Conservation (phyloP, 1,284 basidiomycete genomes). For the Trametes hirsuta region DNA sequence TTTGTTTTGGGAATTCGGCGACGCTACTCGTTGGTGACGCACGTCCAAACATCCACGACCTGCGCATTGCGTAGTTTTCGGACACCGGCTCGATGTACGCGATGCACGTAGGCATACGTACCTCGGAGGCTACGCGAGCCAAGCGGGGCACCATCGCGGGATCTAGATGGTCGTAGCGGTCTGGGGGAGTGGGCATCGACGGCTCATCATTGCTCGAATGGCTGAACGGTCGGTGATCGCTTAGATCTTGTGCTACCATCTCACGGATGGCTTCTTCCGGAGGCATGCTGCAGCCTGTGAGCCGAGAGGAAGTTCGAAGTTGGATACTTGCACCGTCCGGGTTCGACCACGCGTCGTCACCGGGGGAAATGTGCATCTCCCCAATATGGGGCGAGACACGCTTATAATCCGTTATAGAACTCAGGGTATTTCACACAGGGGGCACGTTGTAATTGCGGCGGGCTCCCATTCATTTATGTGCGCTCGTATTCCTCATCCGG, state of each 20-base stretch:
- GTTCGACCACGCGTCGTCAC: background rate
- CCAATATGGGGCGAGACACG: background rate
- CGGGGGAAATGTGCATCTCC: background rate
- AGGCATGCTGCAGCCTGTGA: background rate
- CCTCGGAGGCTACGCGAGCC: background rate
- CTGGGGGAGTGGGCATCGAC: background rate
- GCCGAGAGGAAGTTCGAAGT: background rate
- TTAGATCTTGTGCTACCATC: background rate
- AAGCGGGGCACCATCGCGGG: background rate
- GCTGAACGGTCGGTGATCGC: background rate
- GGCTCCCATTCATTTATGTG: background rate
- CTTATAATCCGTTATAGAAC: background rate
- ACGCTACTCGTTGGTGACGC: too few species aligned
- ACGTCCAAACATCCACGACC: too few species aligned
- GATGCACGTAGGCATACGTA: background rate
- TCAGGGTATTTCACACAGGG: background rate
- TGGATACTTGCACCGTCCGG: background rate
- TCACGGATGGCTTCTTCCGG: background rate
- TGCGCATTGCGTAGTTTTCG: too few species aligned
- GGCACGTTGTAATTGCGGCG: background rate
- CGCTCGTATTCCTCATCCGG: background rate
- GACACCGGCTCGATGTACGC: background rate
- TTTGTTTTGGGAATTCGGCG: too few species aligned
- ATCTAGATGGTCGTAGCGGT: background rate
- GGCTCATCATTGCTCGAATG: constrained; percentile 7